phyloP scores from a whole-genome alignment of 148 eudicot genomes.

The Persicaria tinctoria region DNA sequence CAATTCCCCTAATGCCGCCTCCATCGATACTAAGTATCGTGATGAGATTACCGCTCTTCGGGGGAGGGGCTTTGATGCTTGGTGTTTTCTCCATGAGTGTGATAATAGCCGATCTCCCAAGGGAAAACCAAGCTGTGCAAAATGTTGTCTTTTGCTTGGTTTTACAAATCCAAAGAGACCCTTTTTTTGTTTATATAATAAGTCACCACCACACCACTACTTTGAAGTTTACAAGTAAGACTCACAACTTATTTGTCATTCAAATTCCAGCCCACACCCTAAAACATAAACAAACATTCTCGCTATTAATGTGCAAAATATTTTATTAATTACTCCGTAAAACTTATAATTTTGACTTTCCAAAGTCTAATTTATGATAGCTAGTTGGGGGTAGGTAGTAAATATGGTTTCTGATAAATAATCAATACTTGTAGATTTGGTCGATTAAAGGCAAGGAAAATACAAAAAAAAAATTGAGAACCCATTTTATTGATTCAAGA shows the following conservation, averaged over 20 bases:
- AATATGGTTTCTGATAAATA: too few relatives aligned
- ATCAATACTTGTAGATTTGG: too few relatives aligned
- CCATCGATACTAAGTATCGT: constrained; percentile 66
- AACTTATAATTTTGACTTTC: too few relatives aligned
- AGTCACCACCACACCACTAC: not conserved
- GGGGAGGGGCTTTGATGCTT: constrained; percentile 4
- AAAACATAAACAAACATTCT: not conserved
- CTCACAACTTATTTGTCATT: not conserved
- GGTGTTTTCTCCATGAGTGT: not conserved
- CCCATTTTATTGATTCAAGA: too few relatives aligned
- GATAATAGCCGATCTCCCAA: not conserved
- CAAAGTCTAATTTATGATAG: too few relatives aligned
- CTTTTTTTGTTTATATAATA: not conserved
- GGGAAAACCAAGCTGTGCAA: not conserved
- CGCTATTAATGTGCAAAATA: not conserved
- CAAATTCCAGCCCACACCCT: not conserved
- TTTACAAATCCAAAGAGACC: not conserved
- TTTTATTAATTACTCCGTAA: too few relatives aligned
- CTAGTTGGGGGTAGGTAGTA: too few relatives aligned
- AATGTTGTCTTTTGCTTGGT: not conserved
- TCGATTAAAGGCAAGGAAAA: too few relatives aligned
- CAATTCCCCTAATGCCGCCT: constrained; percentile 60
- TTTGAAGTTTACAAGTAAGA: not conserved
- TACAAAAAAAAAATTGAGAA: too few relatives aligned
- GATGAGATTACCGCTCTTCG: constrained; percentile 32